A percentile compares a stretch with the other conserved stretches of the same genome.
Evolutionary conservation across 257 asterid species (phyloP).

Genomic region (Solanum chilense): DNA sequence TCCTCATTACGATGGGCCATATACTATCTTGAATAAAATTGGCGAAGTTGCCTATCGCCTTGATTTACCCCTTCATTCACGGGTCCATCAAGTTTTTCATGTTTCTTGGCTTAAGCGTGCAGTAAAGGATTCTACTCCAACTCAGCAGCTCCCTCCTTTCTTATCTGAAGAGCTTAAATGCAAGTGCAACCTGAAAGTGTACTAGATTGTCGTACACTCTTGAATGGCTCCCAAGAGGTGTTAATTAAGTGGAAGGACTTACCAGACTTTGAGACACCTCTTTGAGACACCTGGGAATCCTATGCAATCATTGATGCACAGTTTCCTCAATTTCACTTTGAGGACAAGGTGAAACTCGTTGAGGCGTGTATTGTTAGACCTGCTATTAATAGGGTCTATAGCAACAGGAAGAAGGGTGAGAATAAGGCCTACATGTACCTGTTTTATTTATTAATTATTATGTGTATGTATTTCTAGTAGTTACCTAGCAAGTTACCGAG

Average conservation of each 20-base stretch:
- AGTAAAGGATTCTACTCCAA: background rate
- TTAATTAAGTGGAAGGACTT: background rate
- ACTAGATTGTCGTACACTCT: background rate
- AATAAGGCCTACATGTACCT: too few relatives aligned
- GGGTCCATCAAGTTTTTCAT: background rate
- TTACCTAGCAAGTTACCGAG: too few relatives aligned
- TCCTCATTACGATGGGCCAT: background rate
- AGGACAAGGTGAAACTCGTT: background rate
- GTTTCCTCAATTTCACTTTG: background rate
- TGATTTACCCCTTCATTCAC: background rate
- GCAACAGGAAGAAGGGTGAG: too few relatives aligned
- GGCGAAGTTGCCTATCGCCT: background rate
- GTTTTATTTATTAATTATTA: too few relatives aligned
- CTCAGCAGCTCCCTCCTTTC: background rate
- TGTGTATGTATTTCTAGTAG: too few relatives aligned
- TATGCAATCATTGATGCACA: background rate
- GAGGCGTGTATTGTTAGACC: background rate
- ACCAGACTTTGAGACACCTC: background rate
- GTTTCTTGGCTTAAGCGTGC: background rate
- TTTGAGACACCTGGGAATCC: background rate
- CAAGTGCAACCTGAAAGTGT: background rate
- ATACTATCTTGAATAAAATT: background rate
- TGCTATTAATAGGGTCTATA: background rate
- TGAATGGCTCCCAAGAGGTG: background rate
- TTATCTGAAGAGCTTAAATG: background rate